These are phyloP conservation scores for Arachis hypogaea DNA, from an alignment of 306 rosid species.

Conservation along the genomic window DNA sequence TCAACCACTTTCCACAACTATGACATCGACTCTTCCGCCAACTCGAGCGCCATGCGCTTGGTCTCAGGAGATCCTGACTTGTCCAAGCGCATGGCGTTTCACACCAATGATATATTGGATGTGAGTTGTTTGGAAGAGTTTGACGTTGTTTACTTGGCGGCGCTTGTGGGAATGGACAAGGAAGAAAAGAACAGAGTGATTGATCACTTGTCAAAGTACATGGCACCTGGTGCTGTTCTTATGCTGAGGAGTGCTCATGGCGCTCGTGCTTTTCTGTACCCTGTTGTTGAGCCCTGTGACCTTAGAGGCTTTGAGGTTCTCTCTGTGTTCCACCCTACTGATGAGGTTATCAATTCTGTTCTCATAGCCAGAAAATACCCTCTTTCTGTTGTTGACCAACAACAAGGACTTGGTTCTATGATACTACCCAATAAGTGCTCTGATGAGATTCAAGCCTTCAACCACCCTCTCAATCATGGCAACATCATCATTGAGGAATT, in stretches of 20 bases:
- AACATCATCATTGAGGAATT: constrained; percentile 66
- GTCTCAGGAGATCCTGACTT: constrained; percentile 62
- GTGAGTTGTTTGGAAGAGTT: constrained; percentile 57
- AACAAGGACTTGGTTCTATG: constrained; percentile 45
- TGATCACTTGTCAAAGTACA: constrained; percentile 60
- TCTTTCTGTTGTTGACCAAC: constrained; percentile 38
- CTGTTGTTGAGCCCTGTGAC: constrained; percentile 70
- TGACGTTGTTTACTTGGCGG: constrained; percentile 84
- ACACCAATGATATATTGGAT: constrained; percentile 65
- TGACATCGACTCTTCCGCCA: constrained; percentile 71
- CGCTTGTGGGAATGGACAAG: constrained; percentile 85
- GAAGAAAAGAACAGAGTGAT: constrained; percentile 59
- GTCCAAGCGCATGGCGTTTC: constrained; percentile 67
- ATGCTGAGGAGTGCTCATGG: constrained; percentile 93
- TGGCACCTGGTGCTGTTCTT: constrained; percentile 73
- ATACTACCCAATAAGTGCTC: constrained; percentile 64
- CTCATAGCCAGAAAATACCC: constrained; percentile 65
- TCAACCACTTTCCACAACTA: constrained; percentile 70
- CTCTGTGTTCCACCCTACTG: constrained; percentile 75
- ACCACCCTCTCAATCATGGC: constrained; percentile 59
- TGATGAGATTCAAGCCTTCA: constrained; percentile 67
- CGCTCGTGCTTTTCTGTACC: constrained; percentile 86
- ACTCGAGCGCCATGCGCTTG: constrained; percentile 59
- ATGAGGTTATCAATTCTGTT: constrained; percentile 81
- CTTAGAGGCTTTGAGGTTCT: constrained; percentile 77